Evolutionary conservation across 768 basidiomycete genomes (phyloP).

Genomic region (Solioccasus polychromus): DNA sequence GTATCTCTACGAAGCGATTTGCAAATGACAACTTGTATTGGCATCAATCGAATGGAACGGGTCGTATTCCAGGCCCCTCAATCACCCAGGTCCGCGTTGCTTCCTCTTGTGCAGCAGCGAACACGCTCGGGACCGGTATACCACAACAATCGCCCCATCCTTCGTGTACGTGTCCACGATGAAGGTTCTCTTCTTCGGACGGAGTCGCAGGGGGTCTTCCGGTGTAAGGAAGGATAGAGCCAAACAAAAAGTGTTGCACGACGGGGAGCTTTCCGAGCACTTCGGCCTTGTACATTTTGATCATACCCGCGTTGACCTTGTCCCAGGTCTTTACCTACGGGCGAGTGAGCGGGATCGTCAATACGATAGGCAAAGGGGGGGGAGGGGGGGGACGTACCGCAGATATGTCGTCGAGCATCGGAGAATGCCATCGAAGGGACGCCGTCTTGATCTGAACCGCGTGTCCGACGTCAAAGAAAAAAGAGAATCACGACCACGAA

Average conservation of each 20-base stretch:
- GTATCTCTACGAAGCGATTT: too few relatives aligned
- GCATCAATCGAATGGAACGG: slow-evolving; percentile 76
- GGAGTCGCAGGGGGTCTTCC: slow-evolving; percentile 46
- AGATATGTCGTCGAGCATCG: slow-evolving; percentile 98
- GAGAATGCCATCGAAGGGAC: slow-evolving; percentile 95
- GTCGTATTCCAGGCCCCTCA: slow-evolving; percentile 62
- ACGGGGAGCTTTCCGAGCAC: slow-evolving; percentile 95
- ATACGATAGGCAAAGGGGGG: not conserved
- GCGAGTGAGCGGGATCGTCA: not conserved
- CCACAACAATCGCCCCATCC: slow-evolving; percentile 94
- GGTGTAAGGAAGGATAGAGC: slow-evolving; percentile 69
- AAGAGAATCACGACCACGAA: not conserved
- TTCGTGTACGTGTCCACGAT: slow-evolving; percentile 34
- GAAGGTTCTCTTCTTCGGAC: slow-evolving; percentile 22
- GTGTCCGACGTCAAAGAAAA: not conserved
- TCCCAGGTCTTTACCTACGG: slow-evolving; percentile 84
- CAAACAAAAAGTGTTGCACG: slow-evolving; percentile 94
- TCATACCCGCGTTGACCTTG: slow-evolving; percentile 94
- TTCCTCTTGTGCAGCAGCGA: slow-evolving; percentile 64
- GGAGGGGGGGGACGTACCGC: slow-evolving; percentile 43
- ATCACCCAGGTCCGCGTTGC: slow-evolving; percentile 38
- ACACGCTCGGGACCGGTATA: slow-evolving; percentile 79
- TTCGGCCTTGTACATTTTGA: slow-evolving; percentile 97
- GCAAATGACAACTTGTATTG: too few relatives aligned
- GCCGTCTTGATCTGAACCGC: slow-evolving; percentile 85